Base-by-base conservation (phyloP, 2,329 filamentous ascomycete genomes). In the Ceratocystis smalleyi region DNA sequence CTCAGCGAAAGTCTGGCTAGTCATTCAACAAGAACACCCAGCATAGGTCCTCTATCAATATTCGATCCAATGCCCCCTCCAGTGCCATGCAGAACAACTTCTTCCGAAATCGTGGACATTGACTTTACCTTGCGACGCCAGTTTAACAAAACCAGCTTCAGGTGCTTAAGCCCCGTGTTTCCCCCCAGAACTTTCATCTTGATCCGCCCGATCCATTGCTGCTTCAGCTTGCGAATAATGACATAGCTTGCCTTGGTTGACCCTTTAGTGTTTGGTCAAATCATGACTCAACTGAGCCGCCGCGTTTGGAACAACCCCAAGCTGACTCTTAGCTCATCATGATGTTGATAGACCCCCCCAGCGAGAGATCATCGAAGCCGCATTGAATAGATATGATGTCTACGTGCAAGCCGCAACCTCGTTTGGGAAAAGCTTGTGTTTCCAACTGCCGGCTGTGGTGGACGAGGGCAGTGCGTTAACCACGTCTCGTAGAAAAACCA, bases 391-490 rank as follows among this genome's bases (percentile, higher is more conserved):
- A 17, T 81, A 91, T 68, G 92, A 97, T 85, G 87, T 97, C 54
- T 96, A 95, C 71, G 81, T 97, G 0, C 92, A 96, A 74, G 92
- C 92, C 59, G 88, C 88, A 64, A 91, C 88, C 2, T 89, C 87
- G 8, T 96, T 96, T 73, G 92, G 91, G 51, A 96, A 96, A 74
- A 95, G 89, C 71, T 74, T 96, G 63, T 96, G 92, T 76, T 96
- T 92, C 72, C 91, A 96, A 73, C 79, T 96, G 0, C 91, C 91
- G 7, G 91, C 91, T 27, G 85, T 96, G 40, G 85, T 96, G 65
- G 87, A 92, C 70, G 83, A 86, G 73, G 92, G 92, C 68, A 90
- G 88, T 91, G 76, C 71, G 85, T 81, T 43, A 5, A 45, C 43
- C 19, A 5, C 40, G 12, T 22, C 40, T 47, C 49, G 35, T 17